Base-by-base conservation (phyloP, 108 stramenopile genomes). In the Craspedostauros australis region DNA sequence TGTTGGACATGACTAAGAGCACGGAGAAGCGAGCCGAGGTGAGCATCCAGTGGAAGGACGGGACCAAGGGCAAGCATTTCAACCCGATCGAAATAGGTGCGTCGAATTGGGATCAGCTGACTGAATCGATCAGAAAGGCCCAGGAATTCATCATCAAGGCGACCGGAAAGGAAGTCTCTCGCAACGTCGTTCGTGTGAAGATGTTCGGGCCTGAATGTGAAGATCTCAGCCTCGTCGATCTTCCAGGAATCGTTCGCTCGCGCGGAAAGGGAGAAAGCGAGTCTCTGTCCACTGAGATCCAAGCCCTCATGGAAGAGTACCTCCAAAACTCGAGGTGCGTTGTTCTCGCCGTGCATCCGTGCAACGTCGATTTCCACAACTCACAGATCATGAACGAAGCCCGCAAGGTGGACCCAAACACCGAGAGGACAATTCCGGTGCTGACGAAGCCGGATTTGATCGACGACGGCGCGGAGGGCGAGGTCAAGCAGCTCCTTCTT, bases 401-500 rank as follows among this genome's bases (percentile, higher is more conserved):
- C 9, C 34, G 39, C 31, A 46, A 52, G 37, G 80, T 79, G 26
- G 89, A 89, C 41, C 79, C 79, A 4, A 33, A 61, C 5, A 82
- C 79, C 18, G 40, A 70, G 44, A 76, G 88, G 1, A 95, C 90
- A 3, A 70, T 91, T 23, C 87, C 85, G 6, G 90, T 91, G 22
- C 38, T 91, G 11, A 95, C 93, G 1, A 95, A 95, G 53, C 84
- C 88, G 7, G 93, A 94, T 57, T 62, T 89, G 44, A 76, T 94
- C 36, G 84, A 82, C 43, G 41, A 22, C 20, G 80, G 80, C 0
- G 80, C 62, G 49, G 73, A 82, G 53, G 30, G 31, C 22, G 50
- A 41, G 12, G 80, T 82, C 4, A 47, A 45, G 21, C 62, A 77
- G 8, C 61, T 77, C 11, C 46, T 82, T 14, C 52, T 67, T 7